These are phyloP conservation scores for Dictyophora rubrovolvata DNA, from an alignment of 768 basidiomycete genomes.

Conservation along the genomic window DNA sequence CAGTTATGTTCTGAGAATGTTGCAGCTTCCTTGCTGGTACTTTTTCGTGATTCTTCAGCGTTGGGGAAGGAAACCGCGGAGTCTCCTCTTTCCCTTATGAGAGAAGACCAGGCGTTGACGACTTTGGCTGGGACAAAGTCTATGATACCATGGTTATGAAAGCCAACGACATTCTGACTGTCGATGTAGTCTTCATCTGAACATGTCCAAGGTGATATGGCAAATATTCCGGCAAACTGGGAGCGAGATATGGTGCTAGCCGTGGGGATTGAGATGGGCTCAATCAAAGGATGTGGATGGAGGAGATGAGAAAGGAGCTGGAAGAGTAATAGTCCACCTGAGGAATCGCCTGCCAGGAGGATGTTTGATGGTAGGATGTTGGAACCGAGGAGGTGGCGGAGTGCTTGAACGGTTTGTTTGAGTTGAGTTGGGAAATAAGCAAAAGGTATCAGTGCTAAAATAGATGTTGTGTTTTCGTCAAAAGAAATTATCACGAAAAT, in stretches of 20 bases:
- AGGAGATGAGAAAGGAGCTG: conserved; percentile 16
- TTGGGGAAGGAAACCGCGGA: no score
- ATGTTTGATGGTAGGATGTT: conserved; percentile 14
- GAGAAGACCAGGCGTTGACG: no score
- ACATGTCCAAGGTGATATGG: conserved; percentile 11
- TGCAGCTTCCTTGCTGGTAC: background rate
- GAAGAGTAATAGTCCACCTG: conserved; percentile 14
- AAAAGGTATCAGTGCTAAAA: conserved; percentile 12
- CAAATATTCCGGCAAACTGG: conserved; percentile 8
- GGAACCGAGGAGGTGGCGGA: conserved; percentile 12
- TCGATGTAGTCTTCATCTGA: background rate
- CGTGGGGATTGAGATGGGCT: background rate
- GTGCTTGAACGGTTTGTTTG: conserved; percentile 11
- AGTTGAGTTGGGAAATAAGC: conserved; percentile 14
- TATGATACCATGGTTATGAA: no score
- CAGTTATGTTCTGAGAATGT: background rate
- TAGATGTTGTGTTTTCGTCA: background rate
- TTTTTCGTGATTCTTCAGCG: no score
- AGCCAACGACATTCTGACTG: no score
- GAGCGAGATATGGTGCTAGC: background rate
- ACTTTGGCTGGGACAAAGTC: no score
- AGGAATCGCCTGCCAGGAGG: conserved; percentile 15
- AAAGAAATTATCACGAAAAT: background rate
- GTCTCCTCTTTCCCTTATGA: no score
- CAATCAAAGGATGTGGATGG: conserved; percentile 11